phyloP scores from a whole-genome alignment of 2,329 filamentous ascomycete species.

The Stagonosporopsis chrysanthemi region DNA sequence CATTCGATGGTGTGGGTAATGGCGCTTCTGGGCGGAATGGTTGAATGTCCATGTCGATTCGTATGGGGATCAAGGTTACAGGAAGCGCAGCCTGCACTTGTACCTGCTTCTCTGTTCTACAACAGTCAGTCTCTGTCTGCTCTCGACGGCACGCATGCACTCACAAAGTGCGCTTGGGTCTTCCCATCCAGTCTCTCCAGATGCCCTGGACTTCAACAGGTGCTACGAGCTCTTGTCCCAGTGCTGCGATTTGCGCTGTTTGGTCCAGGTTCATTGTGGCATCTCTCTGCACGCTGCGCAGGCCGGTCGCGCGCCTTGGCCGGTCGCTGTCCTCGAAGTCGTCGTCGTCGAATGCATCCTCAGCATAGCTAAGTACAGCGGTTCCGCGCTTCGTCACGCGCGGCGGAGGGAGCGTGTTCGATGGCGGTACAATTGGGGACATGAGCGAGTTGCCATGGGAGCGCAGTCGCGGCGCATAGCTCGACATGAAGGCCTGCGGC shows the following conservation, averaged over 20 bases:
- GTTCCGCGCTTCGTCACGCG: slow-evolving; percentile 97
- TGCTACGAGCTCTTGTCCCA: slow-evolving; percentile 79
- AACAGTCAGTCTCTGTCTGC: slow-evolving; percentile 17
- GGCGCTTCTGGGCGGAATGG: slow-evolving; percentile 73
- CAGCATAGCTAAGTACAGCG: slow-evolving; percentile 95
- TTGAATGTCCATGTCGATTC: slow-evolving; percentile 92
- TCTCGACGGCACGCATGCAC: slow-evolving; percentile 37
- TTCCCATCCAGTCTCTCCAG: slow-evolving; percentile 95
- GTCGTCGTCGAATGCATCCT: slow-evolving; percentile 90
- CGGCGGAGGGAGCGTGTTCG: slow-evolving; percentile 70
- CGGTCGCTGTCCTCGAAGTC: slow-evolving; percentile 78
- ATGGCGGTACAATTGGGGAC: slow-evolving; percentile 79
- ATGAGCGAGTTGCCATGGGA: slow-evolving; percentile 91
- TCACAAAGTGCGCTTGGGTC: slow-evolving; percentile 61
- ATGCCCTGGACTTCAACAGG: slow-evolving; percentile 89
- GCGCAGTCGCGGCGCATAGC: slow-evolving; percentile 88
- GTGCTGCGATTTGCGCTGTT: slow-evolving; percentile 73
- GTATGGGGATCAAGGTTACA: slow-evolving; percentile 90
- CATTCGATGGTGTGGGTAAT: slow-evolving; percentile 69
- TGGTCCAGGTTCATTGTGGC: slow-evolving; percentile 63
- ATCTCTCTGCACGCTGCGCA: slow-evolving; percentile 79
- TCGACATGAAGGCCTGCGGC: slow-evolving; percentile 88
- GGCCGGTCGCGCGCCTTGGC: slow-evolving; percentile 74
- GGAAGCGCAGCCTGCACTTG: slow-evolving; percentile 77
- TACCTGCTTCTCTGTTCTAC: slow-evolving; percentile 66